Base-by-base conservation (phyloP, 1,284 basidiomycete genomes). In the Ceratobasidium sp. region DNA sequence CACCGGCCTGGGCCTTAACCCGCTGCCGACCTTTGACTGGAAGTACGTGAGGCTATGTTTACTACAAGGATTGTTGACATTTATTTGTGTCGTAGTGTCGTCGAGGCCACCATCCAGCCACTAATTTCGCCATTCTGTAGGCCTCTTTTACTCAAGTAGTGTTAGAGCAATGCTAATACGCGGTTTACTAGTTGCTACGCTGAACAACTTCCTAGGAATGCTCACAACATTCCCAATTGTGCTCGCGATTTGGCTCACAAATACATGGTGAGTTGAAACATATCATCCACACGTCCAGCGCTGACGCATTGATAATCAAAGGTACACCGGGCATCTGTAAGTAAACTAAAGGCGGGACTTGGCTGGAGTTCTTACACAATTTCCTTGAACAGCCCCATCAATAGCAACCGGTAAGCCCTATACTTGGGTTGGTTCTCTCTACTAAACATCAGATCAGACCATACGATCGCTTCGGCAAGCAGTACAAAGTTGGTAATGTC, bases 11-110 rank as follows among this genome's bases (percentile, higher is more conserved):
- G 74, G 78, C 74, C 73, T 77, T 53, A 77, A 76, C 60, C 73
- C 79, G 5, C 73, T 80, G 53, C 76, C 80, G 32, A 81, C 81
- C 22, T 79, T 82, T 62, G 81, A 82, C 73, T 81, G 81, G 80
- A 78, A 77, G 42, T 76, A 76, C 43, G 69, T 79, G 25, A 52
- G 17, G 4, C 27, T 27, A 7, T 20, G 22, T 7, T 49, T 20
- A 10, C 12, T 35, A 31, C 35, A 35, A 8, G 10, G 13, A n/a
- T 5, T 54, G 45, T 10, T 32, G 20, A 15, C 5, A 25, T 54
- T 5, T 56, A 22, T n/a, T 31, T 15, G 10, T 34, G 8, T n/a
- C 12, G 6, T n/a, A 56, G 54, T 38, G 32, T 56, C 8, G 54
- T 56, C 7, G 54, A 56, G 20, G 54, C 54, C 3, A 34, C 54